Evolutionary conservation across 2,329 filamentous ascomycete species (phyloP).

Genomic region (Tolypocladium nubicola): DNA sequence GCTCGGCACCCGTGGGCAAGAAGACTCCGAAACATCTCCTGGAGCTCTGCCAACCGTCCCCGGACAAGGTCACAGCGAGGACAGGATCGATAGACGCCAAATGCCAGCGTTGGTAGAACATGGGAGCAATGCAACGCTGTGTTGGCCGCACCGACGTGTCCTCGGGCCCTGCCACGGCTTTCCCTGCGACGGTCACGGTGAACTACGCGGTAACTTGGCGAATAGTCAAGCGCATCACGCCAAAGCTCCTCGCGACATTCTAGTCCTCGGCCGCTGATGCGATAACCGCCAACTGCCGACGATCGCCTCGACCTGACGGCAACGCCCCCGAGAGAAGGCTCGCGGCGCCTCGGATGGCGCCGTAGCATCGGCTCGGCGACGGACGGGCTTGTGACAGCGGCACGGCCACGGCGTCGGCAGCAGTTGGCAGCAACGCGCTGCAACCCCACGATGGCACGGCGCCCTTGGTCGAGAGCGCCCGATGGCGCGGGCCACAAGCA

Average conservation of each 20-base stretch:
- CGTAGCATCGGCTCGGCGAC: neutral
- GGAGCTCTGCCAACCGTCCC: no score
- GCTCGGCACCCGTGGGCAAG: no score
- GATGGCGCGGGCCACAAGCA: neutral
- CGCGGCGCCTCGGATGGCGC: neutral
- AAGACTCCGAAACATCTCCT: no score
- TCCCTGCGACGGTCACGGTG: no score
- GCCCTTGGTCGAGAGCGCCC: neutral
- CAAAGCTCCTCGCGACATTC: neutral
- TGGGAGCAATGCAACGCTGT: no score
- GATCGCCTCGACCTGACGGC: neutral
- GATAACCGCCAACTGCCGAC: neutral
- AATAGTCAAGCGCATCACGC: no score
- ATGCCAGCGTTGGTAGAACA: no score
- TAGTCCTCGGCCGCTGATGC: neutral
- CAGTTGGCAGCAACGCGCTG: neutral
- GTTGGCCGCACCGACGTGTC: no score
- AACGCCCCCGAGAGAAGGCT: neutral
- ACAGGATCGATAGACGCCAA: no score
- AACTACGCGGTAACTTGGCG: no score
- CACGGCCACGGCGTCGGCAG: neutral
- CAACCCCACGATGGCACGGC: neutral
- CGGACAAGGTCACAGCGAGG: no score
- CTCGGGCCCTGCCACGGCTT: no score
- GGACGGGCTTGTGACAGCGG: neutral